Evolutionary conservation across 805 yeast genomes (phyloP), one percentile per base, ranked within the genome.

Genomic region (Zygotorulaspora chibaensis): DNA sequence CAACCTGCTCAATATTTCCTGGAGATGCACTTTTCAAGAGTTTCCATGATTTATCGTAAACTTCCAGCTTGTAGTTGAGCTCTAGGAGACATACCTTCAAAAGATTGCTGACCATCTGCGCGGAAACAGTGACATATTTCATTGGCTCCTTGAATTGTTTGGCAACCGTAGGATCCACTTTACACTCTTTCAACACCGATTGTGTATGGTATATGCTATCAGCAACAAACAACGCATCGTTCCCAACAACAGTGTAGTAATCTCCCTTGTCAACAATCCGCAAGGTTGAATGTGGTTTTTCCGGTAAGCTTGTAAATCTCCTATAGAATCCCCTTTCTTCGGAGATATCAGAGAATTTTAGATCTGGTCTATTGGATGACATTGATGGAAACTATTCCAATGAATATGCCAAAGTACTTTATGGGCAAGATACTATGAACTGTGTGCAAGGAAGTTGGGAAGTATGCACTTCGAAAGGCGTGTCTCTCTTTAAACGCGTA

Each of bases 251-350:
- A 2, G 86, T 80, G 66, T 83, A 93, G 63, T 87, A 89, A 49
- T 87, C 96, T 37, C 83, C 83, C 49, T 81, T 79, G 61, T 89
- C 96, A 37, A 85, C 83, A n/a, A 88, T 69, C 36, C 96, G 75
- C 17, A 91, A 58, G 0, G 83, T 74, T 34, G 72, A 68, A 1
- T 68, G 61, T 7, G 75, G 74, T 45, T 77, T 76, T 1, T 72
- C 66, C 0, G 82, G 76, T 26, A 84, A 65, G 8, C 68, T 65
- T 12, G 73, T 58, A 54, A 73, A 81, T 58, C 72, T 73, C 43
- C 65, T 65, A 53, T 74, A 75, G 54, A 77, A 79, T 8, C 69
- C 69, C 35, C 75, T 61, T 50, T 76, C 79, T 44, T 74, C 78
- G 3, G 76, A 63, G 8, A 71, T 67, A 51, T 81, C 86, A 9